phyloP scores from a whole-genome alignment of 164 flowering plant genomes.

The Paratinospora sagittata region DNA sequence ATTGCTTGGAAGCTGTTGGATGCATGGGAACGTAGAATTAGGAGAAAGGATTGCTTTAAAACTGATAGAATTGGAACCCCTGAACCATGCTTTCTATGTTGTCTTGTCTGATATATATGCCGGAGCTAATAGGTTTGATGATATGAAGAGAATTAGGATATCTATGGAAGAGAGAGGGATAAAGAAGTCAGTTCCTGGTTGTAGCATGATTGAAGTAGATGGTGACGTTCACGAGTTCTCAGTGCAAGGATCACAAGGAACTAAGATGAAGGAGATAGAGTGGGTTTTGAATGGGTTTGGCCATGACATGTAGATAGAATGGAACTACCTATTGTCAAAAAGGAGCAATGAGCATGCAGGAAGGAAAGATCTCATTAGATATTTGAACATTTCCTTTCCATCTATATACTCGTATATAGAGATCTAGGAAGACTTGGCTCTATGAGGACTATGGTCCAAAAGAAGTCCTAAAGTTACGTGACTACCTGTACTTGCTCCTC shows the following conservation, averaged over 20 bases:
- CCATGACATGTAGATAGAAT: slow-evolving; percentile 21
- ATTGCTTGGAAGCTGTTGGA: slow-evolving; percentile 67
- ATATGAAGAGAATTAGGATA: slow-evolving; percentile 40
- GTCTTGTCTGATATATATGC: slow-evolving; percentile 63
- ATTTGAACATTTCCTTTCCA: neutral
- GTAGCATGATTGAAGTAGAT: slow-evolving; percentile 64
- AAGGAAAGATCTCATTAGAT: neutral
- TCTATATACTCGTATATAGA: neutral
- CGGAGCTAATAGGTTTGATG: slow-evolving; percentile 48
- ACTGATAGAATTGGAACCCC: slow-evolving; percentile 54
- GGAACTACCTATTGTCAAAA: slow-evolving; percentile 2
- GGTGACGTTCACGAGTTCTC: slow-evolving; percentile 62
- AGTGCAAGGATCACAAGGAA: slow-evolving; percentile 37
- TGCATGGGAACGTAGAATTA: slow-evolving; percentile 61
- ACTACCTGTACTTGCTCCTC: slow-evolving; percentile 29
- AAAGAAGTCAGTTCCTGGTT: slow-evolving; percentile 55
- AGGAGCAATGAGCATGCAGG: slow-evolving; percentile 6
- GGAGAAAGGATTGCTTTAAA: slow-evolving; percentile 52
- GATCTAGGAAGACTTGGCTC: slow-evolving; percentile 28
- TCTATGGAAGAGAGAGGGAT: slow-evolving; percentile 54
- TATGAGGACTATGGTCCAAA: slow-evolving; percentile 38
- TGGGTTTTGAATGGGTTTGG: slow-evolving; percentile 29
- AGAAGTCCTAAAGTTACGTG: slow-evolving; percentile 36
- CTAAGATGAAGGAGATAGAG: slow-evolving; percentile 31
- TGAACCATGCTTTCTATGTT: slow-evolving; percentile 64